Evolutionary conservation across 768 basidiomycete species (phyloP), one percentile per base, ranked within the genome.

Genomic region (Butyriboletus loyo): DNA sequence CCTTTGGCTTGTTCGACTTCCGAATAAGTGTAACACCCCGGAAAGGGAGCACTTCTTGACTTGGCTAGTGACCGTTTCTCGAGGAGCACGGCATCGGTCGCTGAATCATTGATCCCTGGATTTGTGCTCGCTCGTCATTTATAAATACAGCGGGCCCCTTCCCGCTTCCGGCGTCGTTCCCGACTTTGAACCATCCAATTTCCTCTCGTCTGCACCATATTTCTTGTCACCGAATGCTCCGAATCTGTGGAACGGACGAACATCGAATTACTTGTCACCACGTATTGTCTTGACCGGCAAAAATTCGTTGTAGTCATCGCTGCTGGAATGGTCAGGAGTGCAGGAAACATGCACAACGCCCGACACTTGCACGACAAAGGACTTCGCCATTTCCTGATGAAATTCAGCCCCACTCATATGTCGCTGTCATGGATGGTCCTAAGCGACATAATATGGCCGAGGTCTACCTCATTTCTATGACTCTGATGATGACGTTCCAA

Each of bases 361-460:
- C 21, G 93, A 98, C 62, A 98, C 98, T 59, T 86, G 87, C 35
- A 98, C 98, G 97, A 99, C 98, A 97, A 94, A 88, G 73, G 94
- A 98, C 37, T 83, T 97, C 49, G 74, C 97, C 57, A 79, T 92
- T 24, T 72, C 80, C 85, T 0, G 76, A 85, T 21, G 92, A 98
- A 46, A 92, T 98, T 32, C 91, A 97, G 68, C 75, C 93, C 4
- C 91, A 96, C 60, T 96, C 93, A 25, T 99, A 98, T 65, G 94
- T 98, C 49, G 94, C 97, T 53, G 98, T 99, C 62, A 97, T 97
- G 14, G 96, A 99, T 65, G 97, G 97, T n/a, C 95, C 98, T 78
- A 98, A 97, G 74, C 82, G 93, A 32, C 97, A 98, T 77, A 99
- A 99, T 69, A 97, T 96, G 94, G 96, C 94, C 36, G 94, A 95